phyloP scores from a whole-genome alignment of 2,329 filamentous ascomycete species.

The Colletotrichum sp. region DNA sequence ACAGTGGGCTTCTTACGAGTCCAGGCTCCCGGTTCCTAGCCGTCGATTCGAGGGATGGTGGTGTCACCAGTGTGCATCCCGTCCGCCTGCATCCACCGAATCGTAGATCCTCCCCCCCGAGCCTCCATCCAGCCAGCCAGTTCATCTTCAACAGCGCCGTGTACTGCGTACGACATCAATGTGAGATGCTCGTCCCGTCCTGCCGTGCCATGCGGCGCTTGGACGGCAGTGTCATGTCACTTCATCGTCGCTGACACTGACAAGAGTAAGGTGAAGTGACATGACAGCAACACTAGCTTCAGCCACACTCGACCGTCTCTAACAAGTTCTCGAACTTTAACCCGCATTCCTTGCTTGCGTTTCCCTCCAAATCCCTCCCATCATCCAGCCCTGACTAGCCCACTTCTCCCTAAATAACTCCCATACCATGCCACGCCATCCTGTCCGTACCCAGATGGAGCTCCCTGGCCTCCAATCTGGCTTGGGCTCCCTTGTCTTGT shows the following conservation, averaged over 20 bases:
- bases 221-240: background rate
- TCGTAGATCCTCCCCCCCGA: background rate
- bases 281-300: background rate
- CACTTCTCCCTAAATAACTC: background rate
- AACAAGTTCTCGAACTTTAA: background rate
- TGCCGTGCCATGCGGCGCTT: background rate
- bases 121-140: background rate
- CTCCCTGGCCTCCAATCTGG: background rate
- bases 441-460: background rate
- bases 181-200: background rate
- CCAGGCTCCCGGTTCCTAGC: background rate
- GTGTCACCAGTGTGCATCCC: background rate
- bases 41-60: background rate
- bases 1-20: background rate
- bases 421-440: background rate
- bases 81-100: background rate
- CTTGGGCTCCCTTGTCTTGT: background rate
- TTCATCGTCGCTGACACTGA: background rate
- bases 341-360: background rate
- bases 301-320: background rate
- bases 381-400: background rate
- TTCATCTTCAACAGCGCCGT: background rate
- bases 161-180: background rate
- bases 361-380: background rate
- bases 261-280: background rate